Conservation (phyloP, 2,329 filamentous ascomycete species). For the Fusarium euwallaceae region DNA sequence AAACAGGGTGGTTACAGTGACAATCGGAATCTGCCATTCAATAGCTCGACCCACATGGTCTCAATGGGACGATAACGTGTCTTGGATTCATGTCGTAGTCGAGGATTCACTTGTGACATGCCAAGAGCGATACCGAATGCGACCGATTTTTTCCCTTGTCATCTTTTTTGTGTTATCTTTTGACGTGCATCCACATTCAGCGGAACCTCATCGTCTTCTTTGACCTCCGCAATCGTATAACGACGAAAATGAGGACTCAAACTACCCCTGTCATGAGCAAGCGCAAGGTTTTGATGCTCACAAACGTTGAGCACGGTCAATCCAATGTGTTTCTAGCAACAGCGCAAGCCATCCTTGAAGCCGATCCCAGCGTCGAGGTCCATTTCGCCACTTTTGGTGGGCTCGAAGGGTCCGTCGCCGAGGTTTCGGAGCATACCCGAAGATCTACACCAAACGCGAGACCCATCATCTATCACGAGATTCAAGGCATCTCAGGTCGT, state of each 20-base stretch:
- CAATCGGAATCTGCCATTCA: neutral
- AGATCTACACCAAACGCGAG: neutral
- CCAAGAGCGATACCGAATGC: neutral
- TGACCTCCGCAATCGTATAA: neutral
- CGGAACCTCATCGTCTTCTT: neutral
- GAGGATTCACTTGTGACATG: neutral
- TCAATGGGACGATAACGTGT: neutral
- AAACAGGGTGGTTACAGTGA: neutral
- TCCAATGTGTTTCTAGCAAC: slow-evolving; percentile 1
- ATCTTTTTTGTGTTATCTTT: neutral
- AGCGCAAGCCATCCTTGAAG: neutral
- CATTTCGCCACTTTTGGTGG: neutral
- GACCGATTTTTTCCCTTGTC: neutral
- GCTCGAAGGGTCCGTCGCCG: neutral
- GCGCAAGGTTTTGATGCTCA: neutral
- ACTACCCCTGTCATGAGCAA: neutral
- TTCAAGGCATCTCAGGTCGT: neutral
- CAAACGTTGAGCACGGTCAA: neutral
- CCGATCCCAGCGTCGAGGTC: neutral
- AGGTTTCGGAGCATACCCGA: neutral
- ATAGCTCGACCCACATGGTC: neutral
- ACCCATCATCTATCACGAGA: neutral
- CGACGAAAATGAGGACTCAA: neutral
- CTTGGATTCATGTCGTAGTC: neutral
- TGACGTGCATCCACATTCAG: neutral